phyloP scores from a whole-genome alignment of 805 yeast species.

The Candida parachauliodes region DNA sequence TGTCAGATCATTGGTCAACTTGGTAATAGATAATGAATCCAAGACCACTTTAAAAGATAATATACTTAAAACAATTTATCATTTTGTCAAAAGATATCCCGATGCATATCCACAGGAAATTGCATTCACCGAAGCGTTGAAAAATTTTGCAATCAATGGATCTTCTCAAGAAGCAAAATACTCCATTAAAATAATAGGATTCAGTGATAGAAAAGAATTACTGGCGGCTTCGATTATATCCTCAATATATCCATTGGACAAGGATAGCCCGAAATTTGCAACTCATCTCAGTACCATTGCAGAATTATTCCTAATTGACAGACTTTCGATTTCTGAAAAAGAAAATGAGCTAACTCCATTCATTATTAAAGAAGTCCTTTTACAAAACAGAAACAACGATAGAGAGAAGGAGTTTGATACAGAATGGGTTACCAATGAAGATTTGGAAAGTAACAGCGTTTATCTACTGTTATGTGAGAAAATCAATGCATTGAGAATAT shows the following conservation, averaged over 20 bases:
- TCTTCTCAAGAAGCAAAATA: conserved; percentile 61
- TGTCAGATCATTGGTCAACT: conserved; percentile 44
- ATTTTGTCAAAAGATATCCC: conserved; percentile 50
- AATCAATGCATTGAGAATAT: conserved; percentile 48
- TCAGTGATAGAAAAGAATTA: conserved; percentile 41
- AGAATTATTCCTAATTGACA: conserved; percentile 51
- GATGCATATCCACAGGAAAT: conserved; percentile 45
- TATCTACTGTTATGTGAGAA: conserved; percentile 44
- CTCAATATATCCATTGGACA: conserved; percentile 49
- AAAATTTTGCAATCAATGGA: conserved; percentile 48
- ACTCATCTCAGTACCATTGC: conserved; percentile 60
- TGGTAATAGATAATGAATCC: conserved; percentile 23
- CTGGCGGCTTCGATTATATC: conserved; percentile 37
- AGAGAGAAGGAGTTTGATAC: conserved; percentile 21
- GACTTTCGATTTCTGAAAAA: conserved; percentile 46
- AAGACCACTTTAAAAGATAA: conserved; percentile 26
- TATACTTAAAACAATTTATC: conserved; percentile 57
- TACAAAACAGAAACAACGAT: conserved; percentile 44
- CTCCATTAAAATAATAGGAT: conserved; percentile 54
- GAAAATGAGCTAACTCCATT: conserved; percentile 57
- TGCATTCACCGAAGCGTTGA: conserved; percentile 43
- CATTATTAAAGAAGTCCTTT: conserved; percentile 58
- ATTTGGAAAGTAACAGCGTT: conserved; percentile 26
- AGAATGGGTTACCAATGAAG: conserved; percentile 48
- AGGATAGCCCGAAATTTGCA: conserved; percentile 35